These are phyloP conservation scores for Rhizopus sp. DNA, from an alignment of 371 early-diverging fungal genomes.

Conservation along the genomic window DNA sequence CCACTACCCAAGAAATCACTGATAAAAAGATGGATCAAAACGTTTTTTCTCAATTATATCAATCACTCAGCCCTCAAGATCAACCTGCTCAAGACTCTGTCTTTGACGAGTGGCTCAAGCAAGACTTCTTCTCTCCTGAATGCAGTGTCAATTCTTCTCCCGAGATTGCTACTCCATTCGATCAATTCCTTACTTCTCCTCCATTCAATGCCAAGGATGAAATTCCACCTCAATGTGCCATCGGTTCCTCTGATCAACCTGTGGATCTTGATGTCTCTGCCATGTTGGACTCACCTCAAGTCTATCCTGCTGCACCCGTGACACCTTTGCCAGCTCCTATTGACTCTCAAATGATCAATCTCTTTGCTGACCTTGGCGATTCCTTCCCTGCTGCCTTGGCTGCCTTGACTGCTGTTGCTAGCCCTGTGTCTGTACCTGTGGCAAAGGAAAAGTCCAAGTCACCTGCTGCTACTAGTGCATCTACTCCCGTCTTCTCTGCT, in stretches of 20 bases:
- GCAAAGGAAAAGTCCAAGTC: conserved; percentile 5
- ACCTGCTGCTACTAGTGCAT: conserved; percentile 26
- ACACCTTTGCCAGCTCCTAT: neutral
- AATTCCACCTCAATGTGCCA: neutral
- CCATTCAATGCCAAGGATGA: conserved; percentile 24
- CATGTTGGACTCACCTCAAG: conserved; percentile 25
- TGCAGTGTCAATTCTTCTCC: conserved; percentile 27
- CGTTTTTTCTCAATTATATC: conserved; percentile 38
- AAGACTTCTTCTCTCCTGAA: conserved; percentile 25
- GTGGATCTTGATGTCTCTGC: conserved; percentile 32
- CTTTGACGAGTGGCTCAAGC: conserved; percentile 35
- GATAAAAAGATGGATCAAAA: conserved; percentile 27
- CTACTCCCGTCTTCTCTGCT: conserved; percentile 26
- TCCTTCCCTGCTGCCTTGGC: conserved; percentile 32
- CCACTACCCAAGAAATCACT: conserved; percentile 9
- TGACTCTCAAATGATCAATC: conserved; percentile 11
- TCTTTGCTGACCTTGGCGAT: conserved; percentile 32
- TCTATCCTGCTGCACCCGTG: conserved; percentile 7
- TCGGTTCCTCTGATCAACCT: neutral
- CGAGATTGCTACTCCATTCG: conserved; percentile 30
- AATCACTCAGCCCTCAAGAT: conserved; percentile 25
- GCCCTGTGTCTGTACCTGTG: conserved; percentile 10
- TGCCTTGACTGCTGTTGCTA: conserved; percentile 29
- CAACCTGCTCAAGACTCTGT: conserved; percentile 19
- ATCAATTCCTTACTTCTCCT: conserved; percentile 31